Conservation (phyloP, 2,329 filamentous ascomycete genomes). For the Epichloe hybrida region DNA sequence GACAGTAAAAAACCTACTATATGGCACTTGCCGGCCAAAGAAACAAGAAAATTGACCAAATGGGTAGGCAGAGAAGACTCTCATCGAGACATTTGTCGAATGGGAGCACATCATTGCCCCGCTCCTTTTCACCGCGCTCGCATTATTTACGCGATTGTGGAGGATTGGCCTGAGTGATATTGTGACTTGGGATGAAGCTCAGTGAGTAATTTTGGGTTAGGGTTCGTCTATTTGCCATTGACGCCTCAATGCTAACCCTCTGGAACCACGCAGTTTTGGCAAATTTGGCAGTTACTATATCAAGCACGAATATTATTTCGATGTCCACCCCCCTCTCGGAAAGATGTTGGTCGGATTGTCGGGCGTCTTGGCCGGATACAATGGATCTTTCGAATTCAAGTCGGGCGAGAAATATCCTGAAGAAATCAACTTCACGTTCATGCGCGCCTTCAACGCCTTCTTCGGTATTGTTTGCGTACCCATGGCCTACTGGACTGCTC, state of each 20-base stretch:
- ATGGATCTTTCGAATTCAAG: constrained; percentile 98
- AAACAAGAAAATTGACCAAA: constrained; percentile 8
- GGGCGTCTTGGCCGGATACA: constrained; percentile 92
- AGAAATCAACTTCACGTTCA: constrained; percentile 93
- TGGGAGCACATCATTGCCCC: constrained; percentile 51
- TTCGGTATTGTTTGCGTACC: constrained; percentile 91
- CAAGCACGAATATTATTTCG: constrained; percentile 97
- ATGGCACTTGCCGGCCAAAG: neutral
- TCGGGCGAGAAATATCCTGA: constrained; percentile 90
- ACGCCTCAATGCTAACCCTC: constrained; percentile 11
- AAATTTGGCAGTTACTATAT: constrained; percentile 99
- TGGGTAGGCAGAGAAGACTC: constrained; percentile 28
- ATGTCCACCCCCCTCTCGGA: constrained; percentile 86
- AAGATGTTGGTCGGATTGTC: constrained; percentile 98
- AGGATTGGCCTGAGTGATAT: constrained; percentile 57
- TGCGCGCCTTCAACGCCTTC: constrained; percentile 93
- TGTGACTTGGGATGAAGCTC: constrained; percentile 55
- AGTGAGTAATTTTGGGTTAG: constrained; percentile 27
- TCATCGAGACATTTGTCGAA: constrained; percentile 49
- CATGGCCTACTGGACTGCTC: constrained; percentile 87
- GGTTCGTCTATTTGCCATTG: neutral
- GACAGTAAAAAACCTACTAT: neutral
- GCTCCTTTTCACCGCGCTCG: constrained; percentile 45
- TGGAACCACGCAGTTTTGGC: constrained; percentile 49
- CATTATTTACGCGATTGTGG: constrained; percentile 54